Evolutionary conservation across 768 basidiomycete species (phyloP).

Genomic region (Pulveroboletus sp.): DNA sequence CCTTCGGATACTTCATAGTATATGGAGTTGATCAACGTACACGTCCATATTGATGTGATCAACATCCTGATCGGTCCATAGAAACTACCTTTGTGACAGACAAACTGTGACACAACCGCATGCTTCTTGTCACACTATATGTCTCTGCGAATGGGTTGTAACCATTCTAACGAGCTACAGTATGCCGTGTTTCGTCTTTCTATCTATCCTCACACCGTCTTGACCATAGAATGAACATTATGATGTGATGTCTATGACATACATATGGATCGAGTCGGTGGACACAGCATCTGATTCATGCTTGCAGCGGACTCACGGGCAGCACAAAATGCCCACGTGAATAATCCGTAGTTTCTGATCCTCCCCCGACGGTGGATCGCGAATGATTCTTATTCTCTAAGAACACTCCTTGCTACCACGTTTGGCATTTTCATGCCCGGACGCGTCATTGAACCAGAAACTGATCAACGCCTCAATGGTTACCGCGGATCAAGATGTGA

Average conservation of each 20-base stretch:
- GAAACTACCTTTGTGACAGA: constrained; percentile 21
- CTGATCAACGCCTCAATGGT: not conserved
- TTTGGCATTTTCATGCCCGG: not conserved
- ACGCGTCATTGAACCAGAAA: too few species aligned
- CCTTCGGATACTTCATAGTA: constrained; percentile 34
- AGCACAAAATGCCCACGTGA: not conserved
- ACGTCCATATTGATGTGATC: constrained; percentile 10
- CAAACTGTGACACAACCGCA: constrained; percentile 22
- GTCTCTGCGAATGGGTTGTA: too few species aligned
- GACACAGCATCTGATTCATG: not conserved
- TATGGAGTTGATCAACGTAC: not conserved
- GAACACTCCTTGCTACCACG: too few species aligned
- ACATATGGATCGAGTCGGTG: too few species aligned
- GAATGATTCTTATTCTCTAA: too few species aligned
- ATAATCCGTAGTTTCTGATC: not conserved
- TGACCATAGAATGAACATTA: too few species aligned
- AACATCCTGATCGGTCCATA: not conserved
- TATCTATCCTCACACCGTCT: too few species aligned
- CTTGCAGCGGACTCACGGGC: not conserved
- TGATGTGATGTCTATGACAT: too few species aligned
- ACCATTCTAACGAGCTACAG: too few species aligned
- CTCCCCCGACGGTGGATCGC: too few species aligned
- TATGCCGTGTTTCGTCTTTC: too few species aligned
- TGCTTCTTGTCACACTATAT: constrained; percentile 2
- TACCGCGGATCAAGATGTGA: not conserved